Conservation (phyloP, 148 eudicot species). For the Heliamphora exappendiculata region DNA sequence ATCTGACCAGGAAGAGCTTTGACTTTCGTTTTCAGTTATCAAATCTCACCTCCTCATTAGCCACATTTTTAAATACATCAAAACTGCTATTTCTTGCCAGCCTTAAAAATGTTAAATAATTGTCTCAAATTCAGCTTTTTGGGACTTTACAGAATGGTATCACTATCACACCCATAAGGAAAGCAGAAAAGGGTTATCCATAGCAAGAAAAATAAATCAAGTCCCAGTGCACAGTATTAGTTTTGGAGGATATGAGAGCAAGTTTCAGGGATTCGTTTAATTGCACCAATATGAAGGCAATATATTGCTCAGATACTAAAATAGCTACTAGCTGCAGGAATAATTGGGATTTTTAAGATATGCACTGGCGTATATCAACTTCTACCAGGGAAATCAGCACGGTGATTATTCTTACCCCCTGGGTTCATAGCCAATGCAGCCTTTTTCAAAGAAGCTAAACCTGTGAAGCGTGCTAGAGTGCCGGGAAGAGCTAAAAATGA, state of each 20-base stretch:
- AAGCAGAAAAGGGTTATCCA: background rate
- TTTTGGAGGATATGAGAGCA: background rate
- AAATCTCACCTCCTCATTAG: too few relatives aligned
- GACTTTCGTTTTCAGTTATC: too few relatives aligned
- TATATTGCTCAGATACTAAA: background rate
- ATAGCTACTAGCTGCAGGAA: background rate
- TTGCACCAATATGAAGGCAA: conserved; percentile 1
- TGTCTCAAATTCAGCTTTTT: background rate
- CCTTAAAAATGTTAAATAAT: background rate
- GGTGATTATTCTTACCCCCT: conserved; percentile 55
- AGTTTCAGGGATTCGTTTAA: background rate
- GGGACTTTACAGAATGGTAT: background rate
- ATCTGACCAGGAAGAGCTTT: too few relatives aligned
- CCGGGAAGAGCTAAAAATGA: conserved; percentile 94
- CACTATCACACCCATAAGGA: background rate
- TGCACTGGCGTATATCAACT: background rate
- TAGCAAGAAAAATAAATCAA: background rate
- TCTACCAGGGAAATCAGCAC: background rate
- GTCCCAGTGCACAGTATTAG: background rate
- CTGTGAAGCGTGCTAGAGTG: conserved; percentile 93
- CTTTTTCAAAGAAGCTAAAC: conserved; percentile 59
- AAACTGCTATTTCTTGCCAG: background rate
- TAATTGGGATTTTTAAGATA: background rate
- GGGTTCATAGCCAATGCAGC: conserved; percentile 85
- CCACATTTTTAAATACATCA: background rate